Evolutionary conservation across 2,329 filamentous ascomycete genomes (phyloP), one percentile per base, ranked within the genome.

Genomic region (Claviceps citrina): DNA sequence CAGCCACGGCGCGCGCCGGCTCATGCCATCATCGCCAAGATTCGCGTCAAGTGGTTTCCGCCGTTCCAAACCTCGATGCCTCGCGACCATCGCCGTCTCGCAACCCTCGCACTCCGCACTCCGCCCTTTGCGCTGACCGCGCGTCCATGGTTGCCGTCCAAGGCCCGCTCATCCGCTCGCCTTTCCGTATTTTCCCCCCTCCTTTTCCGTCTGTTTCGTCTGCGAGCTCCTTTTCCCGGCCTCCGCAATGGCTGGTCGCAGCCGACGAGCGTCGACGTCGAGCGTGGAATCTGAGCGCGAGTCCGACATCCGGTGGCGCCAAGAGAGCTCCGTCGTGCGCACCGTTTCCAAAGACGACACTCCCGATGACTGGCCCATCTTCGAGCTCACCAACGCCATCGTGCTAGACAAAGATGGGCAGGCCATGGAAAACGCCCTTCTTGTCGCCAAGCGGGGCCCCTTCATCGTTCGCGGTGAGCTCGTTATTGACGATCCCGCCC

Each of bases 401-500:
- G 66, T 84, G n/a, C 68, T 72, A 45, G 59, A 62, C 36, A 65
- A 60, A 35, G 65, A 76, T 47, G 69, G 71, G 24, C 56, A 58
- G 22, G 67, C 66, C n/a, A 54, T 73, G 3, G 71, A 69, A 22
- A 81, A 73, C 50, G 67, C 81, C 5, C 65, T 85, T 4, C 57
- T 73, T 35, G 73, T 78, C 3, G 69, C 72, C 47, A 56, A 69
- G 0, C 63, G 73, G 32, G 72, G 75, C 0, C 78, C 79, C 0
- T 70, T 80, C 41, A 67, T 68, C 6, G 63, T 84, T 10, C 68
- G 70, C 12, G 81, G 81, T 12, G 60, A 61, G 30, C 60, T 84
- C 13, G 62, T 74, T 39, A 57, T 73, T 3, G 66, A 68, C 22
- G 64, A 70, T 3, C 58, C 62, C 26, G 44, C 52, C 1, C 54